Conservation (phyloP, 139 green algal species). For the Marvania coccoides region DNA sequence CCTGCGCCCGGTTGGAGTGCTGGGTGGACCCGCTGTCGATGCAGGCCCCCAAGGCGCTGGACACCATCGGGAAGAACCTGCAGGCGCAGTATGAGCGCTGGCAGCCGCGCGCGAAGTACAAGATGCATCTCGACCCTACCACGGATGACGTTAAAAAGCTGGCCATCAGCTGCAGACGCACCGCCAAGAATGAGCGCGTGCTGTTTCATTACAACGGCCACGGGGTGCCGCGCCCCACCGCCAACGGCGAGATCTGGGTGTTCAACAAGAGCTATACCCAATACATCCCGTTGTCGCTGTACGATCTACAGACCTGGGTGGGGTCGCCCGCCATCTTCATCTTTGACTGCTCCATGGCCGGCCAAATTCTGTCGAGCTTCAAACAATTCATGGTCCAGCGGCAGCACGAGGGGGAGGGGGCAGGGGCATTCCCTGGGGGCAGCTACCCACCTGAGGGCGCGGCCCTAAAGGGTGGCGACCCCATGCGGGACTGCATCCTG, state of each 20-base stretch:
- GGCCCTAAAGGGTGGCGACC: slow-evolving; percentile 19
- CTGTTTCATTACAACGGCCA: slow-evolving; percentile 99
- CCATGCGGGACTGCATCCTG: slow-evolving; percentile 75
- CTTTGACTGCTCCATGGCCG: slow-evolving; percentile 92
- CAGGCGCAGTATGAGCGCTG: slow-evolving; percentile 98
- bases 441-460: not conserved
- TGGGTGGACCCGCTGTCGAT: slow-evolving; percentile 93
- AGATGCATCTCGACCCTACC: slow-evolving; percentile 92
- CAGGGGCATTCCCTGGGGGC: not conserved
- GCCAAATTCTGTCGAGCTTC: slow-evolving; percentile 85
- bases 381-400: slow-evolving; percentile 32
- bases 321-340: slow-evolving; percentile 93
- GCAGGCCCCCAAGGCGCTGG: slow-evolving; percentile 87
- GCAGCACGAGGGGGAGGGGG: slow-evolving; percentile 15
- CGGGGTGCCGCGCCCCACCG: slow-evolving; percentile 91
- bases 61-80: slow-evolving; percentile 97
- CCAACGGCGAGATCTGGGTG: slow-evolving; percentile 96
- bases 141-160: slow-evolving; percentile 98
- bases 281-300: slow-evolving; percentile 98
- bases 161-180: slow-evolving; percentile 65
- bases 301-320: slow-evolving; percentile 93
- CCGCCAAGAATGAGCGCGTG: slow-evolving; percentile 89
- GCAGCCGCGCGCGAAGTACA: slow-evolving; percentile 96
- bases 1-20: slow-evolving; percentile 90
- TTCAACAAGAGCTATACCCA: slow-evolving; percentile 98